Conservation (phyloP, 2,329 filamentous ascomycete genomes). For the Calonectria multiphialidica region DNA sequence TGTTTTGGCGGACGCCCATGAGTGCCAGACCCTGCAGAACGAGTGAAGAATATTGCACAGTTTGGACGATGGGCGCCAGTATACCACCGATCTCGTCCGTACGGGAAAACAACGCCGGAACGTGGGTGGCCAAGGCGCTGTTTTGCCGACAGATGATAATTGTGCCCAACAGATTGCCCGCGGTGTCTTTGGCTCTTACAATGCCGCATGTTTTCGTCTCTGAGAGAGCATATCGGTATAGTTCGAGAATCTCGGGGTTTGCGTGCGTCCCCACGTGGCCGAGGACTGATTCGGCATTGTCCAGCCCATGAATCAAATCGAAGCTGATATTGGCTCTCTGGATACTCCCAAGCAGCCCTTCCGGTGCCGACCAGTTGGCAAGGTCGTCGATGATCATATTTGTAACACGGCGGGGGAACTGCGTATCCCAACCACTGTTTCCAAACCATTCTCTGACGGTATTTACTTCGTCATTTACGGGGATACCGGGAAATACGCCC, state of each 20-base stretch:
- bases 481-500: slow-evolving; percentile 88
- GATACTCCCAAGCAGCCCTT: slow-evolving; percentile 80
- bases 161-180: slow-evolving; percentile 78
- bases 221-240: slow-evolving; percentile 81
- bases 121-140: slow-evolving; percentile 75
- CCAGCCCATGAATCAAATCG: slow-evolving; percentile 84
- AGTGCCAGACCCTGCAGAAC: slow-evolving; percentile 82
- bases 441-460: slow-evolving; percentile 82
- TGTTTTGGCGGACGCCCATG: slow-evolving; percentile 86
- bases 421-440: slow-evolving; percentile 88
- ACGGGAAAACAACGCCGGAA: slow-evolving; percentile 75
- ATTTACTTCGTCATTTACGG: slow-evolving; percentile 63
- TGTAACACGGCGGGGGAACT: slow-evolving; percentile 66
- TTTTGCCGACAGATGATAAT: slow-evolving; percentile 82
- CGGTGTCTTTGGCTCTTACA: slow-evolving; percentile 81
- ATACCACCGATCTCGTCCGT: slow-evolving; percentile 78
- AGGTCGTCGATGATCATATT: slow-evolving; percentile 82
- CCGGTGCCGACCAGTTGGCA: slow-evolving; percentile 79
- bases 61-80: slow-evolving; percentile 81
- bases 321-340: slow-evolving; percentile 81
- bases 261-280: slow-evolving; percentile 80
- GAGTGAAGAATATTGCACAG: slow-evolving; percentile 75
- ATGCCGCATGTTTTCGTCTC: slow-evolving; percentile 82
- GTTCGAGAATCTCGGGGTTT: slow-evolving; percentile 81
- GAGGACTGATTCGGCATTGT: slow-evolving; percentile 80